Percentiles rank a stretch among this genome's conserved stretches.
Evolutionary conservation across 2,329 filamentous ascomycete genomes (phyloP).

Genomic region (Cylindrodendrum hubeiense): DNA sequence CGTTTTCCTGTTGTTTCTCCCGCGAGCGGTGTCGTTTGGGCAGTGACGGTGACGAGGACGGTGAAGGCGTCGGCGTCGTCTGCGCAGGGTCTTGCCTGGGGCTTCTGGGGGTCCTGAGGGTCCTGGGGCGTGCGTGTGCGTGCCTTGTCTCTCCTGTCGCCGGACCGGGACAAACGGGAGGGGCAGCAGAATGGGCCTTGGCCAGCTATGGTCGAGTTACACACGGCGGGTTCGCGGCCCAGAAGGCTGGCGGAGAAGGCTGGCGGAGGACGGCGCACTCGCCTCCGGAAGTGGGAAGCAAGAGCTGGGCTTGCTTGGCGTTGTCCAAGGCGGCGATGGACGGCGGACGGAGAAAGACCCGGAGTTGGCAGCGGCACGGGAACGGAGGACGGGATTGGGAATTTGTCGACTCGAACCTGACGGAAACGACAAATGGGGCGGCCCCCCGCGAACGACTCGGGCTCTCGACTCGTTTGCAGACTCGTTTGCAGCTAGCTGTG

Average conservation of each 20-base stretch:
- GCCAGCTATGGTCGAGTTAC: constrained; percentile 17
- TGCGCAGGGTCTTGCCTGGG: no score
- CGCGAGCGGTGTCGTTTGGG: constrained; percentile 5
- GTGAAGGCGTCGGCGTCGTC: not conserved
- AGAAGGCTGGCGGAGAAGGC: constrained; percentile 10
- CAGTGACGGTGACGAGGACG: not conserved
- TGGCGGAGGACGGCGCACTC: constrained; percentile 17
- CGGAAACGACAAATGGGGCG: constrained; percentile 21
- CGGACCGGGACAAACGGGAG: constrained; percentile 27
- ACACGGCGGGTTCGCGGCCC: constrained; percentile 21
- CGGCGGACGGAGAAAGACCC: not conserved
- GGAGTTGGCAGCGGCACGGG: not conserved
- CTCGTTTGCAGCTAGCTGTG: not conserved
- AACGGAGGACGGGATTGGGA: constrained; percentile 5
- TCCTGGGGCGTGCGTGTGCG: constrained; percentile 1
- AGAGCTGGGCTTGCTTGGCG: not conserved
- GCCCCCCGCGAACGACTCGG: constrained; percentile 6
- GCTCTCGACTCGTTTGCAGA: constrained; percentile 6
- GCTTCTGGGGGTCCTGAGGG: not conserved
- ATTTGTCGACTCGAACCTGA: constrained; percentile 14
- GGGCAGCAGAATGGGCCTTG: constrained; percentile 12
- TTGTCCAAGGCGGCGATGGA: constrained; percentile 1
- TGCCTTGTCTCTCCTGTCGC: constrained; percentile 1
- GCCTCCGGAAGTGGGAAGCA: constrained; percentile 17
- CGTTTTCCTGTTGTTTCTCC: not conserved